phyloP scores from a whole-genome alignment of 2,329 filamentous ascomycete genomes.

The Ascochyta lentis region DNA sequence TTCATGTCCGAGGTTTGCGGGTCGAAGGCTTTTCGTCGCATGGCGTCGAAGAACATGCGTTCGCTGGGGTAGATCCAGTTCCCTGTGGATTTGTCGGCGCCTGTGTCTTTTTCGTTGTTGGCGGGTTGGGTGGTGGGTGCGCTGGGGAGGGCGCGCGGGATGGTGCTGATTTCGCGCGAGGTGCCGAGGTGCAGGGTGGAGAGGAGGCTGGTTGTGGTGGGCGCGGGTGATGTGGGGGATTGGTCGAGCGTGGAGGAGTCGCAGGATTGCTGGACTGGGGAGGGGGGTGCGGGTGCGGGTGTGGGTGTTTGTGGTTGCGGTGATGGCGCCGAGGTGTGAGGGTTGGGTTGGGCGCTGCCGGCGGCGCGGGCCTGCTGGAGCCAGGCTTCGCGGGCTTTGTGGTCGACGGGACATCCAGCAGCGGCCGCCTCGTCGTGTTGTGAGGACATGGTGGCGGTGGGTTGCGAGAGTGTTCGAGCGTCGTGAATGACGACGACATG shows the following conservation, averaged over 20 bases:
- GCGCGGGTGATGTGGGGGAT: constrained; percentile 29
- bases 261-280: constrained; percentile 40
- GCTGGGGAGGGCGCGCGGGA: constrained; percentile 40
- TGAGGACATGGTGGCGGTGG: constrained; percentile 31
- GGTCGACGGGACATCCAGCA: constrained; percentile 80
- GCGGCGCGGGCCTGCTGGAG: constrained; percentile 69
- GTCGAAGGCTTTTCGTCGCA: constrained; percentile 87
- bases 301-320: constrained; percentile 1
- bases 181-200: constrained; percentile 44
- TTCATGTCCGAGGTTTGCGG: constrained; percentile 78
- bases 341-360: constrained; percentile 31
- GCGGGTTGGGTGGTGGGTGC: constrained; percentile 56
- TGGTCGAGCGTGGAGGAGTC: constrained; percentile 49
- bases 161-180: constrained; percentile 56
- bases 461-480: neutral
- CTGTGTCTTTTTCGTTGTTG: constrained; percentile 75
- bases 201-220: constrained; percentile 26
- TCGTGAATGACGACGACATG: constrained; percentile 26
- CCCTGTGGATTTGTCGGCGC: constrained; percentile 70
- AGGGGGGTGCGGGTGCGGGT: constrained; percentile 29
- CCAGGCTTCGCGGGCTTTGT: constrained; percentile 88
- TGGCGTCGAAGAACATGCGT: constrained; percentile 97
- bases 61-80: constrained; percentile 99
- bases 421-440: constrained; percentile 40
- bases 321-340: constrained; percentile 23